These are phyloP conservation scores for Kalmusia sp. DNA, from an alignment of 2,329 filamentous ascomycete species.

Conservation along the genomic window DNA sequence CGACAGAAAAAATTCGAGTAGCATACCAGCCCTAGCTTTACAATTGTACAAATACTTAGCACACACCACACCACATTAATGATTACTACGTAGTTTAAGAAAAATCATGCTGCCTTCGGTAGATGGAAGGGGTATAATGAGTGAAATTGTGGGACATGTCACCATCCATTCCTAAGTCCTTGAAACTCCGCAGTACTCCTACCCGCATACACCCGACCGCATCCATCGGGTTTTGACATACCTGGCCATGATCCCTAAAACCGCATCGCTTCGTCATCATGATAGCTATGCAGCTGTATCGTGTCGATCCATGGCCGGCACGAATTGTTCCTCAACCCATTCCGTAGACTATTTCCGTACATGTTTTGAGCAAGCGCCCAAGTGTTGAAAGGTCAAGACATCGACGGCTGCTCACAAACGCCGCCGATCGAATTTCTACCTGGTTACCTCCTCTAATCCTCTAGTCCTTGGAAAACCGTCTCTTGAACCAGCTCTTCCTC, in stretches of 20 bases:
- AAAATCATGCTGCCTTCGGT: background rate
- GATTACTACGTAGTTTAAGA: constrained; percentile 32
- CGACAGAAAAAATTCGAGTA: constrained; percentile 50
- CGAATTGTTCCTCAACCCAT: constrained; percentile 4
- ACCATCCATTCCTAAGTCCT: background rate
- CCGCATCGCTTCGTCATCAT: constrained; percentile 10
- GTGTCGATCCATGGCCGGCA: background rate
- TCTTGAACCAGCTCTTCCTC: constrained; percentile 88
- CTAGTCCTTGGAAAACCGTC: constrained; percentile 75
- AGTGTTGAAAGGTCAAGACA: constrained; percentile 7
- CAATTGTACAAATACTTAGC: background rate
- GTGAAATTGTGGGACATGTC: constrained; percentile 8
- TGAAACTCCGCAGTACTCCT: constrained; percentile 5
- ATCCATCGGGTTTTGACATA: background rate
- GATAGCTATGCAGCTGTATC: constrained; percentile 2
- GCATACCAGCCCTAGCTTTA: constrained; percentile 10
- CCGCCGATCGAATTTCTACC: background rate
- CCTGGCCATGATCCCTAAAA: constrained; percentile 1
- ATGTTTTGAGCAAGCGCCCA: constrained; percentile 16
- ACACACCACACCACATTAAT: constrained; percentile 27
- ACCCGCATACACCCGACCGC: no score
- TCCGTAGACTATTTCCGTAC: constrained; percentile 8
- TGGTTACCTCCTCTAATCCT: background rate
- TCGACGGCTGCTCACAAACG: background rate
- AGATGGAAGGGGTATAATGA: constrained; percentile 15